Evolutionary conservation across 768 basidiomycete species (phyloP).

Genomic region (Hericium erinaceus): DNA sequence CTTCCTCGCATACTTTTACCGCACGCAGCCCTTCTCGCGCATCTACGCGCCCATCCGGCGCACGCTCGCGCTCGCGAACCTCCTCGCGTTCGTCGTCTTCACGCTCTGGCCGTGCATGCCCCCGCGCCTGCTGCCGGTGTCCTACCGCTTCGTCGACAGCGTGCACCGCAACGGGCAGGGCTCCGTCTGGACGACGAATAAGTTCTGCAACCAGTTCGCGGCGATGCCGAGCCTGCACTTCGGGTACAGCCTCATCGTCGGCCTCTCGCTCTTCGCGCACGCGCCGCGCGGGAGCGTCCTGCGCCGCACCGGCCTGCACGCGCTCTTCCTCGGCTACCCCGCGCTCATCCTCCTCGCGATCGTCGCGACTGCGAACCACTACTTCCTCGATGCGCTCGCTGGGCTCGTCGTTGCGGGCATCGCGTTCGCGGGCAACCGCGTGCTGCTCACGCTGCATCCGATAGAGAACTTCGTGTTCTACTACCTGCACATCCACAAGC

Average conservation of each 20-base stretch:
- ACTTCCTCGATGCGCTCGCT: slow-evolving; percentile 6
- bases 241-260: slow-evolving; percentile 8
- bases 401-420: slow-evolving; percentile 2
- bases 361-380: slow-evolving; percentile 9
- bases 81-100: slow-evolving; percentile 8
- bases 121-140: slow-evolving; percentile 4
- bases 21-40: not conserved
- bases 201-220: slow-evolving; percentile 8
- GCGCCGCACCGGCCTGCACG: not conserved
- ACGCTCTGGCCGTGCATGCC: slow-evolving; percentile 11
- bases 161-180: slow-evolving; percentile 3
- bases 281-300: not conserved
- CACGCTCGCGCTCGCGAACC: slow-evolving; percentile 6
- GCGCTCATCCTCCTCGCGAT: slow-evolving; percentile 6
- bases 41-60: slow-evolving; percentile 5
- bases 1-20: slow-evolving; percentile 6
- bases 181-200: slow-evolving; percentile 10
- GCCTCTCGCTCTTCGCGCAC: slow-evolving; percentile 1
- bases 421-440: slow-evolving; percentile 2
- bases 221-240: slow-evolving; percentile 9
- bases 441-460: slow-evolving; percentile 1
- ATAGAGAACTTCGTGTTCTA: slow-evolving; percentile 4
- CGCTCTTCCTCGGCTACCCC: slow-evolving; percentile 5
- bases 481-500: slow-evolving; percentile 4
- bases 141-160: slow-evolving; percentile 9